A percentile compares a stretch with the other conserved stretches of the same genome.
Evolutionary conservation across 148 eudicot genomes (phyloP).

Genomic region (Chenopodium album): DNA sequence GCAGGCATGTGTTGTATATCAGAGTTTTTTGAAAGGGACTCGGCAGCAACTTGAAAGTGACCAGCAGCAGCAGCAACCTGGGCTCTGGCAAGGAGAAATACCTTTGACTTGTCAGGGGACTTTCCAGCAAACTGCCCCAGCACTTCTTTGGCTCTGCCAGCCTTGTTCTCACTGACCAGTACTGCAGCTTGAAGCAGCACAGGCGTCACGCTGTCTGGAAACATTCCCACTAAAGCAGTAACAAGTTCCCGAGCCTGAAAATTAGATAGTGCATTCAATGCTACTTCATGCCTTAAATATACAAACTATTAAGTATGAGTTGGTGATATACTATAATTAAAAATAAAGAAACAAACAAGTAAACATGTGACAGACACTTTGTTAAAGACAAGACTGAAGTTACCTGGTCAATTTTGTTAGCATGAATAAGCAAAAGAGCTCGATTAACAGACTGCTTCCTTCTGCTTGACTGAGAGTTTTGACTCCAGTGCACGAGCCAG

Average conservation of each 20-base stretch:
- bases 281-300: background rate
- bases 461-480: constrained; percentile 68
- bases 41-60: constrained; percentile 79
- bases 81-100: constrained; percentile 69
- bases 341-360: background rate
- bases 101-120: constrained; percentile 49
- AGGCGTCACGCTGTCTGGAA: constrained; percentile 64
- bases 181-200: constrained; percentile 87
- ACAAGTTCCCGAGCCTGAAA: constrained; percentile 83
- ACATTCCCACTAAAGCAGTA: constrained; percentile 60
- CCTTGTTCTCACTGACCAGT: constrained; percentile 75
- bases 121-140: constrained; percentile 55
- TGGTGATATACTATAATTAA: too few relatives aligned
- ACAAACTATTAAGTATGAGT: background rate
- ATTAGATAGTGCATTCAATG: constrained; percentile 1
- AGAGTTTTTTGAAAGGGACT: constrained; percentile 60
- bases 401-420: constrained; percentile 84
- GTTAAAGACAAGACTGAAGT: constrained; percentile 13
- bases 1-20: constrained; percentile 95
- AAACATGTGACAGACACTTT: background rate
- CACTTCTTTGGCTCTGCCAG: constrained; percentile 76
- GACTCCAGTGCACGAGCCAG: constrained; percentile 56
- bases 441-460: constrained; percentile 67
- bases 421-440: constrained; percentile 68
- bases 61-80: constrained; percentile 87